Evolutionary conservation across 1,139 yeast species (phyloP).

Genomic region (Taiozyma sp.): DNA sequence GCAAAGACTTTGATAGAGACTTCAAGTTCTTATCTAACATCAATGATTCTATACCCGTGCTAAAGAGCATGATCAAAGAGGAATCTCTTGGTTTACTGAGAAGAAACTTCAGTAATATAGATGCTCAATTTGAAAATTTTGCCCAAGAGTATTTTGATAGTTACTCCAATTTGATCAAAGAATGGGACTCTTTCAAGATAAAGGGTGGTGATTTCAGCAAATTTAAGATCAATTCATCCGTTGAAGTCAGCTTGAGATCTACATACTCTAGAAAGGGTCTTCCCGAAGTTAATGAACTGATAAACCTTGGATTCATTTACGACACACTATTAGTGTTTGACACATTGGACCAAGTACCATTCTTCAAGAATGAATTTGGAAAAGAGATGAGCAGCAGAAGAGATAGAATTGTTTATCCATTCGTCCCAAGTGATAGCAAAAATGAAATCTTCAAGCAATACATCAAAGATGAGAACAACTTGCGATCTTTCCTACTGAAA

Average conservation of each 20-base stretch:
- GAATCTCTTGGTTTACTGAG: constrained; percentile 73
- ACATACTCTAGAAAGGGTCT: constrained; percentile 29
- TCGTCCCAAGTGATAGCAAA: constrained; percentile 33
- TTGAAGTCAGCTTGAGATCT: constrained; percentile 70
- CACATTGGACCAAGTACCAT: constrained; percentile 61
- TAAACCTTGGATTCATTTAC: constrained; percentile 63
- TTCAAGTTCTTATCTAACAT: constrained; percentile 75
- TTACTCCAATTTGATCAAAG: constrained; percentile 47
- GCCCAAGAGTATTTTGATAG: constrained; percentile 58
- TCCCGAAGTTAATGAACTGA: constrained; percentile 26
- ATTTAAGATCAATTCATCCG: constrained; percentile 80
- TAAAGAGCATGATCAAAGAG: constrained; percentile 70
- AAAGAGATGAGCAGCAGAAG: constrained; percentile 75
- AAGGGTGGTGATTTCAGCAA: constrained; percentile 43
- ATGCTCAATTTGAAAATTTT: constrained; percentile 53
- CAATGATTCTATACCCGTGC: constrained; percentile 70
- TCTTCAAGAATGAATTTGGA: constrained; percentile 56
- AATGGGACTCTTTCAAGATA: constrained; percentile 47
- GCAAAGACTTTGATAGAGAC: constrained; percentile 61
- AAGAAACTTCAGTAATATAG: constrained; percentile 65
- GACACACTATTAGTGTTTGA: constrained; percentile 83
- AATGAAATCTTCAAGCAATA: constrained; percentile 23
- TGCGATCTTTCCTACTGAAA: constrained; percentile 55
- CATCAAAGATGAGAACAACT: constrained; percentile 29
- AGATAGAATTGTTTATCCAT: constrained; percentile 67